Conservation (phyloP, 768 basidiomycete genomes). For the Crepidotus variabilis region DNA sequence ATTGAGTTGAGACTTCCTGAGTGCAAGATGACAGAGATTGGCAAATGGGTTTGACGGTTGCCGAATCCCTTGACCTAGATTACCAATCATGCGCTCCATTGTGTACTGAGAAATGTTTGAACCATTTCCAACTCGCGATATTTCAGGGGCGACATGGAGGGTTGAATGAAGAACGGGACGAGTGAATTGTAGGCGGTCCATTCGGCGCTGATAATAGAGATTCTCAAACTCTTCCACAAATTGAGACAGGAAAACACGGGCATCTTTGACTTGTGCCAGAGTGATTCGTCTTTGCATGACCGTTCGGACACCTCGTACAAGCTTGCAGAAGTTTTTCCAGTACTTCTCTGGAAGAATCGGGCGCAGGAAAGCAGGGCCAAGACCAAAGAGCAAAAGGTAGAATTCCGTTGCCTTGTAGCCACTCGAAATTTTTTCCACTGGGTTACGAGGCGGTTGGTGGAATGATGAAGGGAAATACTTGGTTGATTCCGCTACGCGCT, state of each 20-base stretch:
- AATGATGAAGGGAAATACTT: constrained; percentile 12
- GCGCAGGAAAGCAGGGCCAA: constrained; percentile 25
- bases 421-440: constrained; percentile 26
- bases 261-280: constrained; percentile 14
- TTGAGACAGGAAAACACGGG: constrained; percentile 17
- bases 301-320: constrained; percentile 19
- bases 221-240: constrained; percentile 29
- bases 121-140: constrained; percentile 10
- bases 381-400: constrained; percentile 24
- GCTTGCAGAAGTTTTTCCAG: constrained; percentile 24
- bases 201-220: constrained; percentile 26
- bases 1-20: constrained; percentile 12
- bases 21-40: constrained; percentile 16
- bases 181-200: constrained; percentile 26
- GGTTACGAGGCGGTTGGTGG: constrained; percentile 8
- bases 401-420: constrained; percentile 33
- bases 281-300: constrained; percentile 10
- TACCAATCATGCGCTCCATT: constrained; percentile 21
- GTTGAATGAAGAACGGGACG: constrained; percentile 27
- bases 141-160: constrained; percentile 23
- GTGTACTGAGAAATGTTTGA: constrained; percentile 21
- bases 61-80: constrained; percentile 18
- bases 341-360: constrained; percentile 19
- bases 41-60: constrained; percentile 21
- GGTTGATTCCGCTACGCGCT: constrained; percentile 17